Base-by-base conservation (phyloP, 495 filamentous ascomycete species). In the Aspergillus egyptiacus region DNA sequence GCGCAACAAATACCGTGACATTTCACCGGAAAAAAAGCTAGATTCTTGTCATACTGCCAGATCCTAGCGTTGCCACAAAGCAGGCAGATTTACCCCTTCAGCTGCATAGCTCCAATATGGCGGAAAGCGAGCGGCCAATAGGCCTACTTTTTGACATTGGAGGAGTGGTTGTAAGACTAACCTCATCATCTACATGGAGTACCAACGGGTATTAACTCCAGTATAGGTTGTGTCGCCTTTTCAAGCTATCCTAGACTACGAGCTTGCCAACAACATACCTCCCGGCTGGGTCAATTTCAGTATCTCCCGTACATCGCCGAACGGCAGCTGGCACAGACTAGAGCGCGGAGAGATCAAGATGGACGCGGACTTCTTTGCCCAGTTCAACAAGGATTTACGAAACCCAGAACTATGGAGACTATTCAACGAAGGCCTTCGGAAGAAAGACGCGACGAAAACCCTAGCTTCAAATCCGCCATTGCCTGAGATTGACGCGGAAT, bases 71-170 rank as follows among this genome's bases (percentile, higher is more conserved):
- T 28, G 5, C 20, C 28, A 8, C 28, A 15, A 37, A 48, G 14
- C 28, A 4, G 18, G 3, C 30, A 33, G 30, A 33, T 6, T 5
- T 17, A 8, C 22, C 17, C 19, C 19, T 41, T 10, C 27, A 33
- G 6, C 28, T 22, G 8, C 8, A 31, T 35, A 23, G 11, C 22
- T 6, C 19, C 13, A 54, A 37, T 24, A 76, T 76, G 74, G 48
- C 63, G 33, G 56, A 62, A 30, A 57, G 46, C 44, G 57, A 74
- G 38, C 65, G 71, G 46, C 86, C 90, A 15, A 83, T 89, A 59
- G 89, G 87, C 47, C 69, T 96, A 23, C 73, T 98, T 31, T 98
- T 98, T 64, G 93, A 98, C 68, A 91, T 98, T 61, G 93, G 93
- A 35, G 93, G 93, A 52, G 93, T 98, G 56, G 93, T 87, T 75